Base-by-base conservation (phyloP, 208 protist genomes). In the Leishmania gerbilli region DNA sequence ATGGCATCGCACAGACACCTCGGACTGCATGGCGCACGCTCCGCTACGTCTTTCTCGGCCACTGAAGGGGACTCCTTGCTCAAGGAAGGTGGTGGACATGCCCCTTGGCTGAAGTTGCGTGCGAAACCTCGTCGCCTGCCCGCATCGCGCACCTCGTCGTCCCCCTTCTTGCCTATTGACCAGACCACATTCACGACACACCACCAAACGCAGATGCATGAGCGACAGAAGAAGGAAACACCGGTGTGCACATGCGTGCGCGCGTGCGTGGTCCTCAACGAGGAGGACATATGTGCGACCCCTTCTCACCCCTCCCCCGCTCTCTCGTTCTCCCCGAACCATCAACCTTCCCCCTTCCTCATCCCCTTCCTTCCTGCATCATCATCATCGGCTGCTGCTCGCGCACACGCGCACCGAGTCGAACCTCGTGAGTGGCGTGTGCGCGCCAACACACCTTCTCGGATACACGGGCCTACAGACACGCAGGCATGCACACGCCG, bases 1-100 rank as follows among this genome's bases (percentile, higher is more conserved):
- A 51, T 1, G 51, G 42, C 7, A 71, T 82, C n/a, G 56, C 56
- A 31, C 47, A 80, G 53, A 80, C 82, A 7, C 89, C 89, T 27
- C 69, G 79, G 24, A 68, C 64, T 7, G 68, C 75, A 3, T 88
- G 86, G 83, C 80, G 87, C 21, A 67, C 89, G 13, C 56, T 90
- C 24, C 87, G 84, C 24, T 90, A 89, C 74, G 77, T 92, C 49
- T 51, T 92, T 74, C 77, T 83, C 17, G 87, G 87, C 0, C 79
- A 79, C 53, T 89, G 62, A 84, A 4, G 69, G 5, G 69, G 47
- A 19, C 8, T 31, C 45, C 27, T 55, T 74, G 21, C 69, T 55
- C 45, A 13, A 74, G 45, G 6, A n/a, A 42, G 24, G 68, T 13
- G n/a, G 34, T 62, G n/a, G 3, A 2, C 69, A 9, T 74, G 37